Percentiles rank a stretch among this genome's conserved stretches.
Evolutionary conservation across 306 rosid genomes (phyloP).

Genomic region (Vicia sativa): DNA sequence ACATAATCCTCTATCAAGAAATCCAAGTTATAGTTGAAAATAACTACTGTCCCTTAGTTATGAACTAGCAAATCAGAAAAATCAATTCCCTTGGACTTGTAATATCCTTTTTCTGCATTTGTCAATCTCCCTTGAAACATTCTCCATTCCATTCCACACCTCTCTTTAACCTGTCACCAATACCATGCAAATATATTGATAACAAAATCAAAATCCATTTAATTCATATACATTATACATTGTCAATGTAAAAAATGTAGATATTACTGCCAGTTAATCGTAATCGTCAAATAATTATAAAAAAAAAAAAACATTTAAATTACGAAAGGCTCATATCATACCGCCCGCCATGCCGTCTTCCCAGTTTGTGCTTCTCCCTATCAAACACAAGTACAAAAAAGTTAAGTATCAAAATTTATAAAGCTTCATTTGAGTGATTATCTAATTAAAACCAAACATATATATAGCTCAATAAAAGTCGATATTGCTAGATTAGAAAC

Average conservation of each 20-base stretch:
- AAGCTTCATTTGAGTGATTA: slow-evolving; percentile 13
- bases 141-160: slow-evolving; percentile 95
- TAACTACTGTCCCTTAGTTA: slow-evolving; percentile 43
- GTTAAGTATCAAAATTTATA: slow-evolving; percentile 1
- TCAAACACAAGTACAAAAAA: slow-evolving; percentile 16
- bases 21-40: slow-evolving; percentile 26
- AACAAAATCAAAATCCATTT: background rate
- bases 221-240: background rate
- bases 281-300: background rate
- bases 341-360: slow-evolving; percentile 89
- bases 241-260: background rate
- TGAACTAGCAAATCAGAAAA: slow-evolving; percentile 49
- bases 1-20: slow-evolving; percentile 9
- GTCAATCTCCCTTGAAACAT: slow-evolving; percentile 83
- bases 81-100: slow-evolving; percentile 59
- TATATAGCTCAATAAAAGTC: background rate
- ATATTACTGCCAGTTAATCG: background rate
- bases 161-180: slow-evolving; percentile 79
- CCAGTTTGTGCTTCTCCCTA: slow-evolving; percentile 83
- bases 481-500: no score
- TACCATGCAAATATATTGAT: slow-evolving; percentile 18
- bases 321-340: slow-evolving; percentile 42
- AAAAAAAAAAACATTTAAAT: background rate
- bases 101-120: slow-evolving; percentile 77
- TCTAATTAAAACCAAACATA: background rate